Evolutionary conservation across 352 stramenopile genomes (phyloP), one percentile per base, ranked within the genome.

Genomic region (Phytophthora cryptogea): DNA sequence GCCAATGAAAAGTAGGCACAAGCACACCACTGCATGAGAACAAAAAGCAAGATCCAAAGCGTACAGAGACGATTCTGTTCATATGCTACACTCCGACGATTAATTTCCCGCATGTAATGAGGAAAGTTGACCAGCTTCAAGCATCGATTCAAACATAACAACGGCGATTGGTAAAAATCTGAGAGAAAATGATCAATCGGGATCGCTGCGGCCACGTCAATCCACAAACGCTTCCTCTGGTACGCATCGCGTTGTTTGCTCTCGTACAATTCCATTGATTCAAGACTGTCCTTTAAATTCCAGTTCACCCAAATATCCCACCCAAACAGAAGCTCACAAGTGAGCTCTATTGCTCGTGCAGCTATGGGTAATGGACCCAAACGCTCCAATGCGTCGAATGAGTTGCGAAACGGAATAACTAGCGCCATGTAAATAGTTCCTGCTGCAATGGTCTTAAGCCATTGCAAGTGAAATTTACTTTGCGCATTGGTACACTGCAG

Each of bases 231-330:
- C 8, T 66, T 36, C 4, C 59, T 76, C 14, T 68, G 51, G 53
- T 88, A 88, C n/a, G 66, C 48, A 8, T 69, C 46, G 5, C 68
- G 70, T 6, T 82, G 67, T 4, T 61, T 68, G 10, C 65, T 64
- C 49, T 88, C 74, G 35, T 85, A 88, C 23, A 85, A 45, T 28
- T 85, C 78, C 55, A 88, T 70, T 0, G 78, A 82, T 8, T 63
- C 58, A 0, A 79, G 47, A 3, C 70, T 71, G 16, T 83, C 68
- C 31, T 74, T 77, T 11, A 88, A 44, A 32, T 83, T 80, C 75
- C 73, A 88, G 46, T 83, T 83, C 16, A 83, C 63, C 78, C 74
- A 87, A 33, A 87, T 85, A 59, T 87, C 77, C 59, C 64, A 74
- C 0, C 56, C 74, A 32, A 87, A 87, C 6, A 81, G 28, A 23